A percentile compares a stretch with the other conserved stretches of the same genome.
Evolutionary conservation across 257 asterid species (phyloP).

Genomic region (Solanum piurae): DNA sequence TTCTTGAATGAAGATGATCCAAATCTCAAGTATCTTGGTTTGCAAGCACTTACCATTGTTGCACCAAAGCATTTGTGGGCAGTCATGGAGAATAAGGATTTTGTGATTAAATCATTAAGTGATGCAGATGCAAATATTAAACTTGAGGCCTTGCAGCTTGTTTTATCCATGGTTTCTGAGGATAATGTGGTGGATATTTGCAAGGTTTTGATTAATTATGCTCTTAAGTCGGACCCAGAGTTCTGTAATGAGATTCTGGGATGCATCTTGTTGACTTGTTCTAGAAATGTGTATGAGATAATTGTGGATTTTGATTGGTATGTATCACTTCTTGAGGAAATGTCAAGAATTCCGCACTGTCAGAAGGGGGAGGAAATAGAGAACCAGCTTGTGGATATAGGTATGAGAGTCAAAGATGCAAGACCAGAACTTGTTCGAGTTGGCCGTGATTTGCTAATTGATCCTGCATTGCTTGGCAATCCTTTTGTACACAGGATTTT

Average conservation of each 20-base stretch:
- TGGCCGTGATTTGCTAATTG: conserved; percentile 79
- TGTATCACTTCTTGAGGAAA: conserved; percentile 77
- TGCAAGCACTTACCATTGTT: conserved; percentile 62
- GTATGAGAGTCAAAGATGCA: conserved; percentile 93
- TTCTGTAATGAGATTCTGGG: conserved; percentile 86
- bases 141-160: conserved; percentile 76
- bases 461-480: conserved; percentile 91
- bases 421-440: conserved; percentile 72
- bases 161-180: conserved; percentile 82
- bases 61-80: conserved; percentile 62
- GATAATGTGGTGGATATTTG: conserved; percentile 78
- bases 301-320: conserved; percentile 88
- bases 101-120: conserved; percentile 82
- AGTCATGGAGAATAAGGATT: conserved; percentile 77
- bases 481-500: conserved; percentile 57
- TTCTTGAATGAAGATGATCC: conserved; percentile 78
- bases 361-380: conserved; percentile 78
- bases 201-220: conserved; percentile 69
- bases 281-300: conserved; percentile 65
- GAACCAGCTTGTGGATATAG: conserved; percentile 76
- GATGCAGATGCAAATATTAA: conserved; percentile 69
- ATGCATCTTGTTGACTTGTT: conserved; percentile 55
- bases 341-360: conserved; percentile 80
- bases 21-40: conserved; percentile 77
- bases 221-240: conserved; percentile 79